Base-by-base conservation (phyloP, 306 rosid species). In the Corylus avellana region DNA sequence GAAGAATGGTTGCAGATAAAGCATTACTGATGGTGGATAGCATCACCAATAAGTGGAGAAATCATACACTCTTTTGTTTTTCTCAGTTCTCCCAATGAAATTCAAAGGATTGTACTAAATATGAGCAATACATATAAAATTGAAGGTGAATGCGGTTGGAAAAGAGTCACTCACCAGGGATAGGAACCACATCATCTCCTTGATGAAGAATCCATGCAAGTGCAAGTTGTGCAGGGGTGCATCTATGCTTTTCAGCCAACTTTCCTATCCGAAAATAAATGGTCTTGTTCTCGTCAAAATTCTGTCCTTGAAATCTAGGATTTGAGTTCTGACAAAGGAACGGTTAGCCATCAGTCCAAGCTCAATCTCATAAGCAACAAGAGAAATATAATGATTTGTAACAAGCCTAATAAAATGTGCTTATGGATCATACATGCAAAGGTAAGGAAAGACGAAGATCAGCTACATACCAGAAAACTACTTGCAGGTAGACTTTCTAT, bases 131-230 rank as follows among this genome's bases (percentile, higher is more conserved):
- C 49, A 39, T 29, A 12, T 12, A 37, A 37, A 44, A 42, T 67
- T 67, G 53, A 12, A 35, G 66, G 18, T 9, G 66, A 35, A 44
- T 5, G 1, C n/a, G 20, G 29, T 37, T 37, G 20, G 20, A 35
- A 20, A 55, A 32, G 4, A 57, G 81, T 39, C 50, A 79, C 92
- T 49, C 76, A 90, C 95, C 93, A 7, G 97, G 95, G 54, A 92
- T 90, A 47, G 93, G 93, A 25, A 85, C 95, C 63, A 90, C 90
- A 29, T 86, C 81, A 9, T 89, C 86, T 59, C 92, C 89, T 80
- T 92, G 93, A 83, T 80, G 87, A 70, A 87, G 76, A 83, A 90
- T 58, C 95, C 95, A 92, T 0, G 95, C 83, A 71, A 89, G 95
- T 20, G 97, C 92, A 17, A 92, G 82, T 57, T 92, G 93, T 59